phyloP scores from a whole-genome alignment of 2,329 filamentous ascomycete species.

The Geosmithia putterillii region DNA sequence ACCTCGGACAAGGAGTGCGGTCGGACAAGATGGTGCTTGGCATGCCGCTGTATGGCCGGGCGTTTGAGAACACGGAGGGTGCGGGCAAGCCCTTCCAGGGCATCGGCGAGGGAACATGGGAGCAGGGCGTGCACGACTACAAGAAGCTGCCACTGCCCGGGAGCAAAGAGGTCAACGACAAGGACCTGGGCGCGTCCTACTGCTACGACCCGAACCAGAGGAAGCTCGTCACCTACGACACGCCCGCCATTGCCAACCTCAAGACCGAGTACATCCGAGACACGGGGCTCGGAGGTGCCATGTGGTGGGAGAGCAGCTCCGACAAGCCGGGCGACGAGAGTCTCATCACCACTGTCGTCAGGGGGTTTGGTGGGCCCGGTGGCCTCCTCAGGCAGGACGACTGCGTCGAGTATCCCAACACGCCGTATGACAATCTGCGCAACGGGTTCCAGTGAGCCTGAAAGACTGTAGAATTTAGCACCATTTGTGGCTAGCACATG shows the following conservation, averaged over 20 bases:
- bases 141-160: conserved; percentile 67
- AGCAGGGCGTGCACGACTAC: conserved; percentile 78
- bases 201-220: conserved; percentile 54
- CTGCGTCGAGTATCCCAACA: conserved; percentile 49
- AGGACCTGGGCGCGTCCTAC: conserved; percentile 57
- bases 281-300: conserved; percentile 66
- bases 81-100: conserved; percentile 58
- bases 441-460: conserved; percentile 32
- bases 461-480: background rate
- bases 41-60: conserved; percentile 84
- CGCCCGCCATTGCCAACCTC: conserved; percentile 46
- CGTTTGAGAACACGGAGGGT: conserved; percentile 69
- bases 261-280: conserved; percentile 64
- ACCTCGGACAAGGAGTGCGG: conserved; percentile 51
- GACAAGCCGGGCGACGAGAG: conserved; percentile 57
- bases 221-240: conserved; percentile 73
- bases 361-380: conserved; percentile 39
- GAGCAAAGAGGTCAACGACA: conserved; percentile 51
- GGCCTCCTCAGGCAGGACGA: conserved; percentile 42
- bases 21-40: conserved; percentile 71
- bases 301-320: conserved; percentile 92
- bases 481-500: too few relatives aligned
- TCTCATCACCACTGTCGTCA: conserved; percentile 54
- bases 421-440: conserved; percentile 59
- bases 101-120: conserved; percentile 71